phyloP scores from a whole-genome alignment of 495 filamentous ascomycete genomes.

The Penicillium verhagenii region DNA sequence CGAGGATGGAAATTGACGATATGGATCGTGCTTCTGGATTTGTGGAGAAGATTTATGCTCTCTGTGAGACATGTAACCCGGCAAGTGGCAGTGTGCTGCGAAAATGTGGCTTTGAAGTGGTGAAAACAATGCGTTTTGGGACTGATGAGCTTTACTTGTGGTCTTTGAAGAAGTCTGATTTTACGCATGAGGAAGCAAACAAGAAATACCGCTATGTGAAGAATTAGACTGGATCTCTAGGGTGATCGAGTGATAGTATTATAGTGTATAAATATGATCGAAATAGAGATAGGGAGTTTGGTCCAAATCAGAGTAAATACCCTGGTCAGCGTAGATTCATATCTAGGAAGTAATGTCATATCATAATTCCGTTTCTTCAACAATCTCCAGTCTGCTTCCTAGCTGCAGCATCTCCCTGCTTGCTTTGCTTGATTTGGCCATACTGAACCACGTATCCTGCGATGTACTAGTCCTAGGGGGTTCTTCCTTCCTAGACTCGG shows the following conservation, averaged over 20 bases:
- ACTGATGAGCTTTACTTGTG: conserved; percentile 46
- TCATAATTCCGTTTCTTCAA: background rate
- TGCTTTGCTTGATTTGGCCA: background rate
- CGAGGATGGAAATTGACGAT: background rate
- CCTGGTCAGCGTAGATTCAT: no score
- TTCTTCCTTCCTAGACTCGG: background rate
- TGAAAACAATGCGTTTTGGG: conserved; percentile 22
- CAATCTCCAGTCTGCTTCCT: background rate
- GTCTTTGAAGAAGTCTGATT: conserved; percentile 21
- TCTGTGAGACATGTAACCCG: conserved; percentile 27
- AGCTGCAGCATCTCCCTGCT: background rate
- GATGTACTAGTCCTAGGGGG: no score
- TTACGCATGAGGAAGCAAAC: background rate
- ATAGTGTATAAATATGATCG: no score
- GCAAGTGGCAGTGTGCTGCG: conserved; percentile 31
- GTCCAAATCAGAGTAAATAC: no score
- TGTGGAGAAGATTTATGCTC: conserved; percentile 19
- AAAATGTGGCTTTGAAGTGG: conserved; percentile 39
- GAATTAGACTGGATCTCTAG: background rate
- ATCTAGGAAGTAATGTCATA: no score
- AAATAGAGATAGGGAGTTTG: no score
- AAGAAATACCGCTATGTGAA: background rate
- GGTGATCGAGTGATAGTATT: background rate
- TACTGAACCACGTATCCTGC: background rate
- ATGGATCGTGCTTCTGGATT: background rate